Conservation (phyloP, 2,329 filamentous ascomycete genomes). For the Ascochyta koolunga region DNA sequence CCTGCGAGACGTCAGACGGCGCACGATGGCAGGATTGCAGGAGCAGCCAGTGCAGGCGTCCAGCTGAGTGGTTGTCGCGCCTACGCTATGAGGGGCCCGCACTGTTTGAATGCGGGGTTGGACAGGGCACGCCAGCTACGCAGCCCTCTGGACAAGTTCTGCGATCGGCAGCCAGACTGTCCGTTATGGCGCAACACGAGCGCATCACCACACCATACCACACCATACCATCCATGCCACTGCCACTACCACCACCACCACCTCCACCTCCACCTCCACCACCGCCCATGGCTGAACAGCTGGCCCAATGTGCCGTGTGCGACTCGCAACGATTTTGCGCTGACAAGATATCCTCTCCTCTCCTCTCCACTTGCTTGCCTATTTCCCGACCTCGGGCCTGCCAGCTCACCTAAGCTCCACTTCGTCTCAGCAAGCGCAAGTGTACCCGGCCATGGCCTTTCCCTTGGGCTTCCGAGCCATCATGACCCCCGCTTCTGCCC, state of each 20-base stretch:
- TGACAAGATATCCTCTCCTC: no score
- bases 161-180: constrained; percentile 13
- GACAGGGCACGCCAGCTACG: constrained; percentile 20
- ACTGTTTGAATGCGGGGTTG: constrained; percentile 14
- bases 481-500: constrained; percentile 21
- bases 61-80: constrained; percentile 22
- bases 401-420: constrained; percentile 13
- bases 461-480: constrained; percentile 19
- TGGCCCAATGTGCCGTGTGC: constrained; percentile 5
- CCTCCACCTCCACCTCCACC: constrained; percentile 8
- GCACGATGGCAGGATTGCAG: no score
- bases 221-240: no score
- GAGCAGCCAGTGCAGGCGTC: constrained; percentile 6
- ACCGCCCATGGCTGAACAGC: constrained; percentile 4
- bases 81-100: constrained; percentile 17
- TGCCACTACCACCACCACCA: not conserved
- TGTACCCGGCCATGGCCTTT: constrained; percentile 1
- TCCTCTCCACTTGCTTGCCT: no score
- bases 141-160: constrained; percentile 15
- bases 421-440: constrained; percentile 10
- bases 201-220: no score
- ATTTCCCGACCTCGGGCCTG: no score
- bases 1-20: not conserved
- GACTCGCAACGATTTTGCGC: constrained; percentile 12
- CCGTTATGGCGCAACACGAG: constrained; percentile 28